These are phyloP conservation scores for Crithidia fasciculata DNA, from an alignment of 208 protist genomes.

Conservation along the genomic window DNA sequence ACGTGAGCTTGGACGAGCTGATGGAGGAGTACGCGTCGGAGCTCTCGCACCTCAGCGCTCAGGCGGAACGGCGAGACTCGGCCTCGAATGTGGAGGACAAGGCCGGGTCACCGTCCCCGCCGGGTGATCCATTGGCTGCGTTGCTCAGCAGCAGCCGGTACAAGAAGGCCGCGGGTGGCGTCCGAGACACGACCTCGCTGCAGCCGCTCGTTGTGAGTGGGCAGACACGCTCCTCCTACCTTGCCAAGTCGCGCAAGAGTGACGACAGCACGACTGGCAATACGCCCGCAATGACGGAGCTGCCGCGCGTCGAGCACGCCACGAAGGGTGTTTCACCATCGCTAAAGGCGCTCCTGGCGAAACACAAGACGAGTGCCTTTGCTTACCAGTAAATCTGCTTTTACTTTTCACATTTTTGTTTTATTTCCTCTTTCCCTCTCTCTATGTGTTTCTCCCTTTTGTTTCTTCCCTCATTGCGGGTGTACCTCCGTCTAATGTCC, in stretches of 20 bases:
- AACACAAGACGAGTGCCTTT: constrained; percentile 44
- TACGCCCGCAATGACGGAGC: constrained; percentile 2
- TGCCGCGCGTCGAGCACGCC: constrained; percentile 15
- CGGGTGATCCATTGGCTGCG: constrained; percentile 42
- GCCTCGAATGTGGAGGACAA: neutral
- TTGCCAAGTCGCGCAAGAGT: constrained; percentile 2
- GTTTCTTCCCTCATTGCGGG: constrained; percentile 8
- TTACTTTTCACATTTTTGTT: constrained; percentile 6
- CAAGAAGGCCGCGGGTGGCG: constrained; percentile 40
- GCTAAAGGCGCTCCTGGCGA: constrained; percentile 71
- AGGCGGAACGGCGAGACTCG: constrained; percentile 18
- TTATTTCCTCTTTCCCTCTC: constrained; percentile 16
- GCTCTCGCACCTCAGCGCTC: constrained; percentile 55
- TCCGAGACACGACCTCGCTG: constrained; percentile 2
- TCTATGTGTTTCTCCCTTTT: constrained; percentile 1
- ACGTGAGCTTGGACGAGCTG: constrained; percentile 70
- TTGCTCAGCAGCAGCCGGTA: constrained; percentile 73
- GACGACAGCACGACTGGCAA: constrained; percentile 5
- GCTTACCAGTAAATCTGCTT: constrained; percentile 28
- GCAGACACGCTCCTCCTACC: neutral
- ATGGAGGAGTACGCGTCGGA: constrained; percentile 80
- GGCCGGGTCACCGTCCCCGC: neutral
- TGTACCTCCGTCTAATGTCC: no score
- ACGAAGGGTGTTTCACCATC: constrained; percentile 59
- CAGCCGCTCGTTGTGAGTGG: constrained; percentile 16